Base-by-base conservation (phyloP, 805 yeast species). In the Osmozyma mogii region DNA sequence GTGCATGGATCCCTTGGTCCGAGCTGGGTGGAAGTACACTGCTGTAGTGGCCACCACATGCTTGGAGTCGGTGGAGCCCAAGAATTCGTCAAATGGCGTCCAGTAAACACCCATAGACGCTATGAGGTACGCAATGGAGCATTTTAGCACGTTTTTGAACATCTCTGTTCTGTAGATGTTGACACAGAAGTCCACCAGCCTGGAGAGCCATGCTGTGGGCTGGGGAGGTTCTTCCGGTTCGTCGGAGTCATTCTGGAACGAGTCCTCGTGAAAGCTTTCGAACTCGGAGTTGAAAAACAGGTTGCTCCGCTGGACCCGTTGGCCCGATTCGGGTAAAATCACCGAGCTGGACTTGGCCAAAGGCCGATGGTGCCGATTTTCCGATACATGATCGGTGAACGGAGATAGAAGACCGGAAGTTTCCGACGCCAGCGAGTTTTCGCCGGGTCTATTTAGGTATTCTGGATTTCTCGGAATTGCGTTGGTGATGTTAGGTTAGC, bases 31-130 rank as follows among this genome's bases (percentile, higher is more conserved):
- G 60, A 84, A 84, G 52, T 84, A 84, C 2, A 84, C 92, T 1
- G 84, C 80, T 7, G 79, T 79, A 0, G 94, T 84, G 22, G 94
- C 85, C 3, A 80, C 76, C 39, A 82, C 69, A 58, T 84, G 95
- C 49, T 84, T 84, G 8, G 81, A 74, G 52, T 81, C 88, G 15
- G 82, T 66, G 20, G 56, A 49, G 0, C 94, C 94, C 24, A 82
- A 48, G 2, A 74, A 36, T 11, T 52, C 43, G 8, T 76, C 65
- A 26, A 77, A 56, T 1, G 69, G 56, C 1, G 65, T 45, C 41
- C 65, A 66, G 50, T 78, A 82, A 11, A 84, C 92, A 1, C 78
- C 83, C 33, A 81, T 45, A 0, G 94, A 78, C 1, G 87, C 89
- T 1, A 83, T 35, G 7, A 78, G 56, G 47, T 84, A 84, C 1